Evolutionary conservation across 768 basidiomycete genomes (phyloP), one percentile per base, ranked within the genome.

Genomic region (Phylloporus rhodoxanthus): DNA sequence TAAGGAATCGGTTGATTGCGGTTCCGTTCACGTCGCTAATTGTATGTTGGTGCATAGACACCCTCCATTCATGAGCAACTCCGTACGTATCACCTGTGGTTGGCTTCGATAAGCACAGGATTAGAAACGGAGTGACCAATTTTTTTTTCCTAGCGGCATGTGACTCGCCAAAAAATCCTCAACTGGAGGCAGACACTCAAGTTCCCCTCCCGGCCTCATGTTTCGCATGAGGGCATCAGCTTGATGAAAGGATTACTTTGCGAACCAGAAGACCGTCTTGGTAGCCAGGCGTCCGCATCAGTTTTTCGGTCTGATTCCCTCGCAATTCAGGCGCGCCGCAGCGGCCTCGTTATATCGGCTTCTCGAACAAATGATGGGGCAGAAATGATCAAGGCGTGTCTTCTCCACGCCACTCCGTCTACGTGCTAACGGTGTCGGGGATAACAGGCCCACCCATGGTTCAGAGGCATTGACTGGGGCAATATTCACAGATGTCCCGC

Each of bases 141-240:
- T 48, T 37, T 39, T 47, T 54, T 48, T 54, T 56, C 17, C 11
- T 59, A 91, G 88, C 81, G 95, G 25, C 93, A 95, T 70, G 82
- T 91, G 62, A 97, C 94, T 47, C 79, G 94, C 52, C 91, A 96
- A 73, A 98, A 95, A 75, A 97, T 98, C 68, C 74, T 97, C 60
- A 93, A 93, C 72, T 98, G 94, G 93, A 84, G 84, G 54, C 84
- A 85, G 65, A 80, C 86, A 21, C 76, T 97, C 56, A 84, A 85
- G 52, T 98, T 97, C 69, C 92, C 94, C 5, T 68, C 81, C 23
- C 80, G 83, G 53, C 92, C 92, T 52, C 80, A 77, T 51, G 85
- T 94, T 50, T 92, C 92, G 44, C 81, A 82, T 64, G 90, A 91
- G 70, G 93, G 86, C 45, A 78, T 90, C 54, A 85, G 85, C 71